These are phyloP conservation scores for Fusarium incarnatum DNA, from an alignment of 2,329 filamentous ascomycete genomes.

Conservation along the genomic window DNA sequence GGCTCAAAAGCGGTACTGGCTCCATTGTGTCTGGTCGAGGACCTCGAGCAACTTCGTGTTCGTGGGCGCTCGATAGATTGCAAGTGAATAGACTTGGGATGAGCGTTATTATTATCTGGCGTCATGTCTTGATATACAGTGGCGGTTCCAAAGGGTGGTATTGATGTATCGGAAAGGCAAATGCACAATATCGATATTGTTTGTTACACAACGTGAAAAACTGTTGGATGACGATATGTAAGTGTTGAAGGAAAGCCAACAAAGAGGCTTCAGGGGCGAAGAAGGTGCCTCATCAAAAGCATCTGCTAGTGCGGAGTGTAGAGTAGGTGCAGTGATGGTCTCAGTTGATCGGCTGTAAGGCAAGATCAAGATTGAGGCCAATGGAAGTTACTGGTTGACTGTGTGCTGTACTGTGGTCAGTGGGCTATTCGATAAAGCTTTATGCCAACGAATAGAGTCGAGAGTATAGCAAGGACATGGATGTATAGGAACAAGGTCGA, in stretches of 20 bases:
- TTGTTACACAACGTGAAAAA: background rate
- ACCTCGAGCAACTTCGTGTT: slow-evolving; percentile 47
- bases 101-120: slow-evolving; percentile 56
- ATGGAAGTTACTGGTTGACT: background rate
- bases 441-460: background rate
- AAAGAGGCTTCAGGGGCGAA: slow-evolving; percentile 10
- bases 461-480: slow-evolving; percentile 18
- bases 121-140: slow-evolving; percentile 51
- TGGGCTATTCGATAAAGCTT: slow-evolving; percentile 1
- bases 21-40: slow-evolving; percentile 49
- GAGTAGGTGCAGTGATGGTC: slow-evolving; percentile 2
- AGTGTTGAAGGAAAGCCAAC: slow-evolving; percentile 10
- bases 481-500: slow-evolving; percentile 5
- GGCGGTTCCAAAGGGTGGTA: background rate
- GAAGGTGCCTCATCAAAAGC: slow-evolving; percentile 8
- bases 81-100: slow-evolving; percentile 59
- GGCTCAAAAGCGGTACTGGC: slow-evolving; percentile 62
- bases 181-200: background rate
- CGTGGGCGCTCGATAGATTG: slow-evolving; percentile 49
- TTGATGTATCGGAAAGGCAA: slow-evolving; percentile 2
- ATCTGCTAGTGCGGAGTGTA: slow-evolving; percentile 3
- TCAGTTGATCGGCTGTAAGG: slow-evolving; percentile 13
- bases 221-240: slow-evolving; percentile 1
- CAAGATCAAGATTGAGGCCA: slow-evolving; percentile 3
- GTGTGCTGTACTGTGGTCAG: background rate